These are phyloP conservation scores for Saccharomyces hybrid DNA, from an alignment of 1,139 yeast species.

Conservation along the genomic window DNA sequence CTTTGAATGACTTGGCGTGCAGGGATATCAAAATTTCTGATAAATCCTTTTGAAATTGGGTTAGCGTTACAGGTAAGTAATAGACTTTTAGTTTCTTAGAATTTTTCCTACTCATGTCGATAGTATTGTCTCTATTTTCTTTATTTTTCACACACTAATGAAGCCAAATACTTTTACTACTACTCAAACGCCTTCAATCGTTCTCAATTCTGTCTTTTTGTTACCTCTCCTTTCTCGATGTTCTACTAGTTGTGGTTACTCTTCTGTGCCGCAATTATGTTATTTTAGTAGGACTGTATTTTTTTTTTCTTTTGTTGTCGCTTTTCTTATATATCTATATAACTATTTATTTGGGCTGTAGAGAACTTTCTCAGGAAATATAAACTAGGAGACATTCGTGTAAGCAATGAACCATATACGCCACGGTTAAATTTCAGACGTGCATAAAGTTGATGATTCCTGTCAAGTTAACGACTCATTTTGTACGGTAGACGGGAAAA, in stretches of 20 bases:
- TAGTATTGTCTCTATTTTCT: not conserved
- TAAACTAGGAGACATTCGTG: not conserved
- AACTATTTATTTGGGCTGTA: not conserved
- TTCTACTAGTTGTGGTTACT: not conserved
- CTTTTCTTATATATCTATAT: not conserved
- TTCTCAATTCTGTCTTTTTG: not conserved
- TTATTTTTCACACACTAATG: not conserved
- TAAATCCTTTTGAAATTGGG: slow-evolving; percentile 50
- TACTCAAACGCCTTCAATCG: not conserved
- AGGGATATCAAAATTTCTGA: slow-evolving; percentile 46
- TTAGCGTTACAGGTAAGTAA: slow-evolving; percentile 49
- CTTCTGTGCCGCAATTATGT: not conserved
- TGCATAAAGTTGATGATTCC: not conserved
- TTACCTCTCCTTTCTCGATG: not conserved
- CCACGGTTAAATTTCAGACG: not conserved
- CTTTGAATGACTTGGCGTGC: slow-evolving; percentile 40
- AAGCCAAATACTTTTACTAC: not conserved
- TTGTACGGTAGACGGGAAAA: not conserved
- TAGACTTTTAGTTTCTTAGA: slow-evolving; percentile 30
- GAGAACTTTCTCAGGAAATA: not conserved
- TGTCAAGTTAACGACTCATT: not conserved
- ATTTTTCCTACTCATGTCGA: not conserved
- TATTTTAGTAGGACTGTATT: not conserved
- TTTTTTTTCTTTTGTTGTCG: not conserved
- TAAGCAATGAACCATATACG: slow-evolving; percentile 2